Conservation (phyloP, 2,329 filamentous ascomycete species). For the Penicillium sp. region DNA sequence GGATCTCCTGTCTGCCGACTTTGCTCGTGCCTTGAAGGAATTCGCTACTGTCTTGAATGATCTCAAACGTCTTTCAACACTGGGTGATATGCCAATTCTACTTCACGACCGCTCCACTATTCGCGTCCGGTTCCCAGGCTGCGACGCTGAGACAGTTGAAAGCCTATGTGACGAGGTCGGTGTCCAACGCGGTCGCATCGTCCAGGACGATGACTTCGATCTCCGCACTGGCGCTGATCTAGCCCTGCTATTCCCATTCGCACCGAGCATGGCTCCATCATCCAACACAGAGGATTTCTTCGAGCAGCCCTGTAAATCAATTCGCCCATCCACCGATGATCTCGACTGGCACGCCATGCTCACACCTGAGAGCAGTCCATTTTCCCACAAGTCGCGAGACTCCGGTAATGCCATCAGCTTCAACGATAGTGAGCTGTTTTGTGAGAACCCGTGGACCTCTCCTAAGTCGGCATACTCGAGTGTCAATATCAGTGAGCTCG, state of each 20-base stretch:
- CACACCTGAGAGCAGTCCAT: constrained; percentile 38
- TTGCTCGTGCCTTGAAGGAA: constrained; percentile 82
- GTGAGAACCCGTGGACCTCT: constrained; percentile 56
- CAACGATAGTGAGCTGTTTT: constrained; percentile 46
- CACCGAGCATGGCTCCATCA: constrained; percentile 59
- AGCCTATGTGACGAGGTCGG: constrained; percentile 81
- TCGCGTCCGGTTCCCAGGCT: constrained; percentile 86
- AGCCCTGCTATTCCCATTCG: constrained; percentile 83
- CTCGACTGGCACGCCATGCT: constrained; percentile 63
- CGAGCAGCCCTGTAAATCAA: constrained; percentile 36
- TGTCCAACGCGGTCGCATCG: constrained; percentile 75
- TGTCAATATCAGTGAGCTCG: constrained; percentile 55
- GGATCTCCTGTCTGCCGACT: constrained; percentile 82
- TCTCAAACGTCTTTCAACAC: constrained; percentile 69
- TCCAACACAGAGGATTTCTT: constrained; percentile 47
- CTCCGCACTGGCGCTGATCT: constrained; percentile 66
- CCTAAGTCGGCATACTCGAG: constrained; percentile 59
- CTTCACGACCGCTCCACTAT: constrained; percentile 68
- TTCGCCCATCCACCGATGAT: constrained; percentile 30
- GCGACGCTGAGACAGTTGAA: constrained; percentile 80
- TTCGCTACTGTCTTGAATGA: constrained; percentile 78
- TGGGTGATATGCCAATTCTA: constrained; percentile 82
- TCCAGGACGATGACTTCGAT: constrained; percentile 78
- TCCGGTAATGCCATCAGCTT: constrained; percentile 37
- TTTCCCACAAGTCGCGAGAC: constrained; percentile 25